A percentile compares a stretch with the other conserved stretches of the same genome.
Conservation (phyloP, 768 basidiomycete species). For the Russula vinacea region DNA sequence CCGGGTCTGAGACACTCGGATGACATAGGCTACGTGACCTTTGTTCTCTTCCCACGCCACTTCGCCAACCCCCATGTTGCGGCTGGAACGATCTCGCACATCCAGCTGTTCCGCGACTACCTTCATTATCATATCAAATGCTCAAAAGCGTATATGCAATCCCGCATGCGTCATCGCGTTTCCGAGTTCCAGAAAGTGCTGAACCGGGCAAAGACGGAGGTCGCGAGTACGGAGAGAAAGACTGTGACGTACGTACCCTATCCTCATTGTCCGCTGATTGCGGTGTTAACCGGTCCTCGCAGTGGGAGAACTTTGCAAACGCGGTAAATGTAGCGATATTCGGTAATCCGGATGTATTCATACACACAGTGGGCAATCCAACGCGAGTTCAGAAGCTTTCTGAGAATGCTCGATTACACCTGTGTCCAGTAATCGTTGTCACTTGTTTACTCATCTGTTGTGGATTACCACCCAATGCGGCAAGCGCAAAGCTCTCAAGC, state of each 20-base stretch:
- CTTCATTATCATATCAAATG: slow-evolving; percentile 99
- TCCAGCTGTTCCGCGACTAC: slow-evolving; percentile 96
- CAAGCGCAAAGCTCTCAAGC: not conserved
- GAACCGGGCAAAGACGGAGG: slow-evolving; percentile 94
- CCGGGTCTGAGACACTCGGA: slow-evolving; percentile 69
- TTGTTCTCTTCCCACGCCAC: slow-evolving; percentile 91
- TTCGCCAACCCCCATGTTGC: slow-evolving; percentile 71
- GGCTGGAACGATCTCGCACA: slow-evolving; percentile 81
- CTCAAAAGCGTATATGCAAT: slow-evolving; percentile 99
- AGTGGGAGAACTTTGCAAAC: slow-evolving; percentile 30
- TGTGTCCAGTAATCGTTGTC: not conserved
- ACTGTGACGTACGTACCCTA: slow-evolving; percentile 75
- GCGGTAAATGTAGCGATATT: slow-evolving; percentile 26
- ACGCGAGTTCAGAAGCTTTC: slow-evolving; percentile 5
- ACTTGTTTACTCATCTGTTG: not conserved
- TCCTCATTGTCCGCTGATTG: not conserved
- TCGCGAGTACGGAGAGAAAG: slow-evolving; percentile 76
- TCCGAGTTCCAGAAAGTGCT: slow-evolving; percentile 94
- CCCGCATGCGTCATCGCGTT: slow-evolving; percentile 90
- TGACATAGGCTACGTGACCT: slow-evolving; percentile 44
- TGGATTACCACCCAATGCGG: not conserved
- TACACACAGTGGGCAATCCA: slow-evolving; percentile 4
- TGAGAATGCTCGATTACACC: not conserved
- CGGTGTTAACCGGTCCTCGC: slow-evolving; percentile 6
- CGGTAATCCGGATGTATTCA: slow-evolving; percentile 23